phyloP scores from a whole-genome alignment of 306 rosid genomes.

The Citrullus colocynthis region DNA sequence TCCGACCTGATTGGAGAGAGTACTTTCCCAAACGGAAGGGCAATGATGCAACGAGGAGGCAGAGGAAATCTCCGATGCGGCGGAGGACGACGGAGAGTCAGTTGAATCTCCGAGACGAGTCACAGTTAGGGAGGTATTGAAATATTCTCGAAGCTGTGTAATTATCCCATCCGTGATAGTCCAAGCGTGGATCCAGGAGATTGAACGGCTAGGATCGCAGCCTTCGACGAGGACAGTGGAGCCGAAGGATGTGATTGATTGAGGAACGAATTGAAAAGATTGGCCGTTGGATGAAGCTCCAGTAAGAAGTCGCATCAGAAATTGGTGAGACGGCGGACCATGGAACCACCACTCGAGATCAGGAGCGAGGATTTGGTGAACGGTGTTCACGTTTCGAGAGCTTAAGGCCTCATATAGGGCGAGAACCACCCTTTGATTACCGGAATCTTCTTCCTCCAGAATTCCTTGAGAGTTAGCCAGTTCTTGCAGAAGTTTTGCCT shows the following conservation, averaged over 20 bases:
- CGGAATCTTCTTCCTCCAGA: conserved; percentile 38
- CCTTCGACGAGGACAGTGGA: conserved; percentile 72
- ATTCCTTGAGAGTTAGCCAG: conserved; percentile 80
- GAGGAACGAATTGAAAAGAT: conserved; percentile 41
- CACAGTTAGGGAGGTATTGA: conserved; percentile 87
- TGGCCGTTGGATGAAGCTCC: conserved; percentile 29
- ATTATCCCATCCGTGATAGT: conserved; percentile 78
- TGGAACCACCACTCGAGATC: conserved; percentile 99
- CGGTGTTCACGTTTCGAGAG: conserved; percentile 54
- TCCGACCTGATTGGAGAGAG: conserved; percentile 48
- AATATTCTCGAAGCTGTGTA: conserved; percentile 75
- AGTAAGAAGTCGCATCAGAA: conserved; percentile 71
- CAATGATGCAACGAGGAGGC: conserved; percentile 20
- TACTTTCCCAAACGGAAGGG: conserved; percentile 88
- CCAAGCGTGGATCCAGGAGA: conserved; percentile 88
- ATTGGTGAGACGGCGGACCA: conserved; percentile 86
- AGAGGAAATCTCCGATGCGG: conserved; percentile 30
- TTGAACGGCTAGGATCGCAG: conserved; percentile 37
- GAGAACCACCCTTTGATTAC: conserved; percentile 52
- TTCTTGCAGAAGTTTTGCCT: conserved; percentile 20
- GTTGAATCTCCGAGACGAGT: conserved; percentile 32
- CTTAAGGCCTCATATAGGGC: conserved; percentile 74
- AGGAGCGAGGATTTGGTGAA: conserved; percentile 45
- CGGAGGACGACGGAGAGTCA: conserved; percentile 3
- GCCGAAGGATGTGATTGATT: conserved; percentile 46